Evolutionary conservation across 2,329 filamentous ascomycete species (phyloP).

Genomic region (Hymenoscyphus infarciens): DNA sequence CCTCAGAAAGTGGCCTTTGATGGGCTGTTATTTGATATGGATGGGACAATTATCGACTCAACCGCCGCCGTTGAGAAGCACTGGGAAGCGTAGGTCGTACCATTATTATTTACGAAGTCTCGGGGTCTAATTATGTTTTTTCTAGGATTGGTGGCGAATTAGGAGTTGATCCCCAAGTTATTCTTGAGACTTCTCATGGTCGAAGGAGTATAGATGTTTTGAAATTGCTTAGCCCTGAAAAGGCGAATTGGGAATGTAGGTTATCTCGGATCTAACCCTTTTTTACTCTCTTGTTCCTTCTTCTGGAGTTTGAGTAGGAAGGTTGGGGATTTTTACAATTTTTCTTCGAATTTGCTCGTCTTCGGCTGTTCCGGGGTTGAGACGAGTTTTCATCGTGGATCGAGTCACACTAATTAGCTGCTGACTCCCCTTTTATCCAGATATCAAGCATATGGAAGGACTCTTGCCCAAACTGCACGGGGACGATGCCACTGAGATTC

Average conservation of each 20-base stretch:
- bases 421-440: constrained; percentile 42
- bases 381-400: constrained; percentile 6
- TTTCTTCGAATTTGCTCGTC: constrained; percentile 4
- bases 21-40: constrained; percentile 60
- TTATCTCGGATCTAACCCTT: constrained; percentile 27
- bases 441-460: constrained; percentile 75
- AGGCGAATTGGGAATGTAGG: constrained; percentile 91
- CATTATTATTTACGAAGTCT: not conserved
- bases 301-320: not conserved
- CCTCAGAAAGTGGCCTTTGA: constrained; percentile 29
- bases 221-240: constrained; percentile 72
- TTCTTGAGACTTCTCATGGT: constrained; percentile 88
- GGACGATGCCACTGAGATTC: constrained; percentile 76
- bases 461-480: constrained; percentile 74
- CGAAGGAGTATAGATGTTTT: constrained; percentile 85
- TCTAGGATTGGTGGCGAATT: constrained; percentile 75
- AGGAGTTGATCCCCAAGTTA: constrained; percentile 76
- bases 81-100: constrained; percentile 53
- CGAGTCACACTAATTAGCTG: constrained; percentile 9
- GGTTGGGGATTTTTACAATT: constrained; percentile 14
- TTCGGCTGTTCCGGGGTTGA: constrained; percentile 3
- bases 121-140: constrained; percentile 9
- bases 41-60: constrained; percentile 74
- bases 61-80: constrained; percentile 74
- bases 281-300: constrained; percentile 2